Percentiles rank a stretch among this genome's conserved stretches.
Evolutionary conservation across 2,329 filamentous ascomycete genomes (phyloP).

Genomic region (Boeremia lycopersici): DNA sequence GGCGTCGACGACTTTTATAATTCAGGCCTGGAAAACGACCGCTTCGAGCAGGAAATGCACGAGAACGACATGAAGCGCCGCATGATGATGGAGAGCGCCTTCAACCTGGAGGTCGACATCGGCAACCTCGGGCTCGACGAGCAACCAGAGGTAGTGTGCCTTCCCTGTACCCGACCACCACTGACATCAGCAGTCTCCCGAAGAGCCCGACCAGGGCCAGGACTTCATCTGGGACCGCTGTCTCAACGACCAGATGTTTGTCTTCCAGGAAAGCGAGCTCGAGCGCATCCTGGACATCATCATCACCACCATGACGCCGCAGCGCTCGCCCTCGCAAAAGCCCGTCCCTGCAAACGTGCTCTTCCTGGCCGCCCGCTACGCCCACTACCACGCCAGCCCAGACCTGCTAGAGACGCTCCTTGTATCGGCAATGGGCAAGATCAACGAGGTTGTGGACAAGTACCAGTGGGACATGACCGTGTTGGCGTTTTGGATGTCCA

Average conservation of each 20-base stretch:
- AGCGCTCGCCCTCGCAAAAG: constrained; percentile 94
- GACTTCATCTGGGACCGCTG: constrained; percentile 97
- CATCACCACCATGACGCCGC: constrained; percentile 97
- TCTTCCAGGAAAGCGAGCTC: constrained; percentile 94
- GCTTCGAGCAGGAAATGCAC: constrained; percentile 95
- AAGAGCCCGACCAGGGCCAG: constrained; percentile 86
- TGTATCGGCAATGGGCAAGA: constrained; percentile 88
- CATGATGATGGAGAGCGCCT: constrained; percentile 99
- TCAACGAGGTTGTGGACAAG: constrained; percentile 93
- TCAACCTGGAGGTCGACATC: constrained; percentile 94
- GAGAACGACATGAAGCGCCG: constrained; percentile 93
- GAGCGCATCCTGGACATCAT: constrained; percentile 92
- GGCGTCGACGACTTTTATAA: constrained; percentile 94
- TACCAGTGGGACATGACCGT: constrained; percentile 99
- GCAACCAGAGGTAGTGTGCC: constrained; percentile 74
- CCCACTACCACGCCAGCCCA: constrained; percentile 90
- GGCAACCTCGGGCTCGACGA: constrained; percentile 96
- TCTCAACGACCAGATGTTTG: constrained; percentile 98
- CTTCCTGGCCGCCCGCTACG: constrained; percentile 93
- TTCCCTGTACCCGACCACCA: constrained; percentile 23
- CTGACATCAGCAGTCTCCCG: constrained; percentile 49
- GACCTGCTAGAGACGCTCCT: constrained; percentile 84
- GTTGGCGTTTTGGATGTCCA: constrained; percentile 97
- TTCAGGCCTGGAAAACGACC: constrained; percentile 87
- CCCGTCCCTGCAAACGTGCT: constrained; percentile 97